Evolutionary conservation across 805 yeast species (phyloP).

Genomic region (Candida corydali): DNA sequence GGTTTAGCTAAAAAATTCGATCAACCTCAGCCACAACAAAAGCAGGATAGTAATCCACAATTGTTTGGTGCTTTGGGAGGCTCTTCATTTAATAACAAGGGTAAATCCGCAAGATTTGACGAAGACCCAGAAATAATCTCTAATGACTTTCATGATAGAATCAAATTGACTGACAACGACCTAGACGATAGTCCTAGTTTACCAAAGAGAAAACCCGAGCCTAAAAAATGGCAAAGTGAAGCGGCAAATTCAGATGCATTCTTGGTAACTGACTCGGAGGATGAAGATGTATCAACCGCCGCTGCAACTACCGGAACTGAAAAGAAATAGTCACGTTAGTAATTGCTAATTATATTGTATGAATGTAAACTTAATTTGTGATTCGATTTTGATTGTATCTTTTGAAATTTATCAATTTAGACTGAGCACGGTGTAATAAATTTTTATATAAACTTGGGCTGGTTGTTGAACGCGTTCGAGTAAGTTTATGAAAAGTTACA

Average conservation of each 20-base stretch:
- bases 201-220: constrained; percentile 8
- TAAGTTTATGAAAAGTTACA: too few species aligned
- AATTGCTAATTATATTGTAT: too few species aligned
- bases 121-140: constrained; percentile 54
- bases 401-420: too few species aligned
- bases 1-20: constrained; percentile 54
- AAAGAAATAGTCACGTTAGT: constrained; percentile 11
- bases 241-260: constrained; percentile 41
- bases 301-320: constrained; percentile 6
- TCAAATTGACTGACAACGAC: constrained; percentile 40
- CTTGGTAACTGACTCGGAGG: constrained; percentile 42
- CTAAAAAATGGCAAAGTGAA: constrained; percentile 34
- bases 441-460: too few species aligned
- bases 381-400: too few species aligned
- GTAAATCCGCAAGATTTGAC: constrained; percentile 32
- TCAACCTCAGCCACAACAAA: constrained; percentile 4
- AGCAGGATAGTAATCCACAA: constrained; percentile 22
- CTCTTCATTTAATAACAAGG: constrained; percentile 26
- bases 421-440: too few species aligned
- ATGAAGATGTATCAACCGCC: constrained; percentile 12
- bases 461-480: too few species aligned
- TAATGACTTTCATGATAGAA: constrained; percentile 45
- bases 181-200: constrained; percentile 12
- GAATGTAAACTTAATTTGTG: too few species aligned
- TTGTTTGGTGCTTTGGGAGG: constrained; percentile 46